Percentiles rank a stretch among this genome's conserved stretches.
phyloP scores from a whole-genome alignment of 2,329 filamentous ascomycete species.

The Samsoniella hepiali region DNA sequence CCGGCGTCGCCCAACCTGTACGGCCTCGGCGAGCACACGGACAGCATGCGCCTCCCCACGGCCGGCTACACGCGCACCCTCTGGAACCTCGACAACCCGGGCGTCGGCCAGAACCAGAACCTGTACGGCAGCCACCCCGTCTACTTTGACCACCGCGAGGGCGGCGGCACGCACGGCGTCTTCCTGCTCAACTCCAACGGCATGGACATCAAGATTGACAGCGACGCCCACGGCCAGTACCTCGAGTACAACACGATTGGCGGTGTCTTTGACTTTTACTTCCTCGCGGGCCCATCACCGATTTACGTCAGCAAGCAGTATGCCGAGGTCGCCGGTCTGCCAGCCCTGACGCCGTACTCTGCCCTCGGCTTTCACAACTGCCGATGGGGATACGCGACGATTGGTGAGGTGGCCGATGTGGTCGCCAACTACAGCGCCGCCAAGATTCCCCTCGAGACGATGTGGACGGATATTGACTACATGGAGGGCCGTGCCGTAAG shows the following conservation, averaged over 20 bases:
- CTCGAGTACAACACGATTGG: slow-evolving; percentile 80
- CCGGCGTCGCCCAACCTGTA: slow-evolving; percentile 67
- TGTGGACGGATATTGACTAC: slow-evolving; percentile 44
- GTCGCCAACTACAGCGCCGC: slow-evolving; percentile 65
- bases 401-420: slow-evolving; percentile 62
- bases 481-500: slow-evolving; percentile 32
- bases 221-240: slow-evolving; percentile 58
- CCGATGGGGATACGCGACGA: slow-evolving; percentile 69
- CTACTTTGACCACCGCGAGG: slow-evolving; percentile 58
- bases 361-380: slow-evolving; percentile 81
- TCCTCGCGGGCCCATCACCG: slow-evolving; percentile 70
- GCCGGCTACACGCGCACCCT: slow-evolving; percentile 59
- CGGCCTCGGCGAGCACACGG: slow-evolving; percentile 71
- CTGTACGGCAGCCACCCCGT: slow-evolving; percentile 76
- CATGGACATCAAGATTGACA: slow-evolving; percentile 69
- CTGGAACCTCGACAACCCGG: slow-evolving; percentile 67
- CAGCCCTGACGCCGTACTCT: slow-evolving; percentile 79
- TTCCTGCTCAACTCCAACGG: slow-evolving; percentile 75
- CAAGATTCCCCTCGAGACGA: slow-evolving; percentile 59
- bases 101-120: slow-evolving; percentile 60
- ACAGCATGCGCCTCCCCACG: slow-evolving; percentile 62
- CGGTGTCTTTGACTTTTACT: slow-evolving; percentile 75
- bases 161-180: slow-evolving; percentile 64
- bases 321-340: slow-evolving; percentile 63
- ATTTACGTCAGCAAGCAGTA: slow-evolving; percentile 69